Evolutionary conservation across 1,284 basidiomycete species (phyloP).

Genomic region (Rhodotorula sp.): DNA sequence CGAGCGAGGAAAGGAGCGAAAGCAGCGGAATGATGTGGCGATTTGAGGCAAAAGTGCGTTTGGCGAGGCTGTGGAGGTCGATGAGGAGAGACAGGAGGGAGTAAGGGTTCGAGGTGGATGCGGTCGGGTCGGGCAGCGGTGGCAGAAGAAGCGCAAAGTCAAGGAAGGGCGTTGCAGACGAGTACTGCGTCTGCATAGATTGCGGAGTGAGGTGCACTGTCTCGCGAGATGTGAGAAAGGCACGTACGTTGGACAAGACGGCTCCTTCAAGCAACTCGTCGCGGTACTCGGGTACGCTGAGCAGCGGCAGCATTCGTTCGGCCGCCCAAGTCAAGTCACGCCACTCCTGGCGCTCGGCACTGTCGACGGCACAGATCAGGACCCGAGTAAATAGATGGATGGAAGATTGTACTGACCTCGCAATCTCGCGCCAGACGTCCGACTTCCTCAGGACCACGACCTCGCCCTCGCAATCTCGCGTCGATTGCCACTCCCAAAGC

Average conservation of each 20-base stretch:
- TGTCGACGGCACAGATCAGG: background rate
- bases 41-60: constrained; percentile 64
- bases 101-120: constrained; percentile 49
- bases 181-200: constrained; percentile 15
- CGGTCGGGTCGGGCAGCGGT: constrained; percentile 43
- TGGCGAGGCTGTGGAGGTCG: constrained; percentile 62
- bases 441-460: constrained; percentile 55
- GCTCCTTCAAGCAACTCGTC: constrained; percentile 68
- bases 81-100: constrained; percentile 58
- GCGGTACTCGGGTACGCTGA: constrained; percentile 65
- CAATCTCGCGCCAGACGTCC: constrained; percentile 47
- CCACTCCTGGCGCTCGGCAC: constrained; percentile 20
- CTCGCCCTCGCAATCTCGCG: constrained; percentile 50
- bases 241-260: constrained; percentile 70
- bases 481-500: constrained; percentile 55
- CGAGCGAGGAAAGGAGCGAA: constrained; percentile 9
- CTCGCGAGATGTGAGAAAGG: background rate
- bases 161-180: constrained; percentile 61
- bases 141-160: constrained; percentile 63
- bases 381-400: background rate
- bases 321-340: constrained; percentile 59
- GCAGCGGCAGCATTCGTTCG: constrained; percentile 67
- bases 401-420: constrained; percentile 4
- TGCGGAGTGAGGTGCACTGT: constrained; percentile 19
- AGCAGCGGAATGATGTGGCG: constrained; percentile 60